These are phyloP conservation scores for Climacium dendroides DNA, from an alignment of 225 moss, liverwort and hornwort species.

Conservation along the genomic window DNA sequence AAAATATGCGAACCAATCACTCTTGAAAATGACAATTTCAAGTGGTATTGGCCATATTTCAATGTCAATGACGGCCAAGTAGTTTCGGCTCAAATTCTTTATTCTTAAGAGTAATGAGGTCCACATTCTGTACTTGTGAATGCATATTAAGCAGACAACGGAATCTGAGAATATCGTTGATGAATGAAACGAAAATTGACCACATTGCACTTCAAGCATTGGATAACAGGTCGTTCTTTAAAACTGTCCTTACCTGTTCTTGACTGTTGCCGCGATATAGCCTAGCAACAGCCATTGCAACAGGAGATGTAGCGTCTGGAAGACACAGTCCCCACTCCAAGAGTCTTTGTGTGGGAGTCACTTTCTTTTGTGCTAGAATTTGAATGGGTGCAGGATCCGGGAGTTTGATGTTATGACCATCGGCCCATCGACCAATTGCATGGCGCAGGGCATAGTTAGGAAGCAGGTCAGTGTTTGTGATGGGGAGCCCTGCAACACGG, in stretches of 20 bases:
- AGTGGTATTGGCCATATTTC: not conserved
- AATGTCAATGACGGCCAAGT: no score
- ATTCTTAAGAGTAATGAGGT: not conserved
- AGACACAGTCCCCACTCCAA: slow-evolving; percentile 34
- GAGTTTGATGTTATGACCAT: slow-evolving; percentile 30
- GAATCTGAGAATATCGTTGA: not conserved
- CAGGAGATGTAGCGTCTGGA: slow-evolving; percentile 11
- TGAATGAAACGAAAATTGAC: not conserved
- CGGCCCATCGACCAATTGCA: slow-evolving; percentile 53
- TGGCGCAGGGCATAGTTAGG: slow-evolving; percentile 54
- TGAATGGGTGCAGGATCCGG: slow-evolving; percentile 3
- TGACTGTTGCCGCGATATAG: slow-evolving; percentile 20
- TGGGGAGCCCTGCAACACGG: slow-evolving; percentile 19
- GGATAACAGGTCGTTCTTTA: not conserved
- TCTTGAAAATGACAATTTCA: not conserved
- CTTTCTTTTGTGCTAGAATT: slow-evolving; percentile 6
- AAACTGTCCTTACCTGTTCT: slow-evolving; percentile 23
- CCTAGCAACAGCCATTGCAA: slow-evolving; percentile 9
- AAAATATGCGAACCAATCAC: not conserved
- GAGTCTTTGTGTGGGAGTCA: slow-evolving; percentile 14
- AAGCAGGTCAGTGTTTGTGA: slow-evolving; percentile 44
- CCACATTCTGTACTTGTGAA: not conserved
- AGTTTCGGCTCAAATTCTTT: not conserved
- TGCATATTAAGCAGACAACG: not conserved
- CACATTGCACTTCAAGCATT: not conserved